Percentiles rank a stretch among this genome's conserved stretches.
These are phyloP conservation scores for Cymbidium sinense DNA, from an alignment of 106 monocot genomes.

Conservation along the genomic window DNA sequence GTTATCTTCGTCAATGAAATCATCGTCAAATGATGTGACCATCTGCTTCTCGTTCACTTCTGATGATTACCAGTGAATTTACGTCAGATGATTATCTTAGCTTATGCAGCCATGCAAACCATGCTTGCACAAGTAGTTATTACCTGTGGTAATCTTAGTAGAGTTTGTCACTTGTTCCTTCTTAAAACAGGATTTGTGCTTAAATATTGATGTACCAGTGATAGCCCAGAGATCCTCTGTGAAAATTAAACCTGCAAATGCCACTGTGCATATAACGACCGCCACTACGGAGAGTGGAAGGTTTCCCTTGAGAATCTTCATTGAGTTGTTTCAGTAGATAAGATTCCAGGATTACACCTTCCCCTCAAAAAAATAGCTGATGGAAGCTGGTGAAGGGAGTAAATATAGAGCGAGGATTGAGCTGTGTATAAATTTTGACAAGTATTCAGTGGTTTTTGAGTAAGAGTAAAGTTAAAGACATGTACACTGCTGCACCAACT, in stretches of 20 bases:
- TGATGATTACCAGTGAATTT: slow-evolving; percentile 6
- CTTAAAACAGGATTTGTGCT: slow-evolving; percentile 43
- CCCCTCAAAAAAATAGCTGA: not conserved
- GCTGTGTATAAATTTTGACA: not conserved
- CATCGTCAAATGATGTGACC: slow-evolving; percentile 6
- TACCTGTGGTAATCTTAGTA: slow-evolving; percentile 31
- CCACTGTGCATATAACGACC: slow-evolving; percentile 31
- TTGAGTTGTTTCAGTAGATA: not conserved
- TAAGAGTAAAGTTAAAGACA: slow-evolving; percentile 76
- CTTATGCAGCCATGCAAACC: not conserved
- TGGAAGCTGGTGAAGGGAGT: not conserved
- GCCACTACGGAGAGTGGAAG: slow-evolving; percentile 41
- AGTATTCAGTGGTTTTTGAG: slow-evolving; percentile 19
- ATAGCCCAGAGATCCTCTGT: slow-evolving; percentile 66
- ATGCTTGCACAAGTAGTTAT: not conserved
- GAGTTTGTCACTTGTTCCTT: slow-evolving; percentile 13
- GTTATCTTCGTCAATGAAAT: slow-evolving; percentile 20
- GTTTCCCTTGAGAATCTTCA: slow-evolving; percentile 42
- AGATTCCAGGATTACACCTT: not conserved
- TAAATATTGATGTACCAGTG: slow-evolving; percentile 41
- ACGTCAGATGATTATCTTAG: not conserved
- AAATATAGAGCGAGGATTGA: not conserved
- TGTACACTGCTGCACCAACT: slow-evolving; percentile 11
- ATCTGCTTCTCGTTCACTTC: slow-evolving; percentile 19
- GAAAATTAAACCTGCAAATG: slow-evolving; percentile 53